phyloP scores from a whole-genome alignment of 2,329 filamentous ascomycete species.

The Exophiala viscosa region DNA sequence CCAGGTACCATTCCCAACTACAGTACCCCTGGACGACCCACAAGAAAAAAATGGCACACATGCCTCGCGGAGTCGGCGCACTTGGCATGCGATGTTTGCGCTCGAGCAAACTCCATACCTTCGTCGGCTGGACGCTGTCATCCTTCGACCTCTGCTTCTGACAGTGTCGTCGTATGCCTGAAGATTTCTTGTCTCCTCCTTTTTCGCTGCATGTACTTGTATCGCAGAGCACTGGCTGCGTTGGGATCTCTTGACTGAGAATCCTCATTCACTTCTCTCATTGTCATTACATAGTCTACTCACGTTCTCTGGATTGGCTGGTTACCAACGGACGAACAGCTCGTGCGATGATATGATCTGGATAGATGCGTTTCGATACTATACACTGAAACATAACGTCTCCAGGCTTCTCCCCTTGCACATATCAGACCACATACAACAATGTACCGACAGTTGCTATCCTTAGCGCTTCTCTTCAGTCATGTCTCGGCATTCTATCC shows the following conservation, averaged over 20 bases:
- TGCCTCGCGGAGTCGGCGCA: not conserved
- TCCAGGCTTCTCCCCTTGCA: no score
- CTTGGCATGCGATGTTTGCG: constrained; percentile 15
- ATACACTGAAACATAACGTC: no score
- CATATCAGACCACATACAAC: not conserved
- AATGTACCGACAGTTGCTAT: constrained; percentile 28
- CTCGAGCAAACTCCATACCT: not conserved
- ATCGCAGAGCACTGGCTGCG: not conserved
- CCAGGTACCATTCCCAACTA: constrained; percentile 15
- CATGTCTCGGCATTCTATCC: constrained; percentile 42
- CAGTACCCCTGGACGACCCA: constrained; percentile 9
- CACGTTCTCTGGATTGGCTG: constrained; percentile 13
- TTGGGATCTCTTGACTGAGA: constrained; percentile 29
- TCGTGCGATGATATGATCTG: constrained; percentile 7
- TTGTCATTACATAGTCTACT: constrained; percentile 3
- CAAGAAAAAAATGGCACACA: not conserved
- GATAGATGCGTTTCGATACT: constrained; percentile 16
- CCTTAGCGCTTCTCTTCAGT: constrained; percentile 23
- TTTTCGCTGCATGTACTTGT: constrained; percentile 3
- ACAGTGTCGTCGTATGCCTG: not conserved
- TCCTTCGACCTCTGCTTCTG: not conserved
- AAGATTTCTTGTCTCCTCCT: not conserved
- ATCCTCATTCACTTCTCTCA: constrained; percentile 11
- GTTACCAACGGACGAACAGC: constrained; percentile 8
- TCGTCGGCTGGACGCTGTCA: not conserved